Evolutionary conservation across 2,329 filamentous ascomycete genomes (phyloP).

Genomic region (Colletotrichum sp.): DNA sequence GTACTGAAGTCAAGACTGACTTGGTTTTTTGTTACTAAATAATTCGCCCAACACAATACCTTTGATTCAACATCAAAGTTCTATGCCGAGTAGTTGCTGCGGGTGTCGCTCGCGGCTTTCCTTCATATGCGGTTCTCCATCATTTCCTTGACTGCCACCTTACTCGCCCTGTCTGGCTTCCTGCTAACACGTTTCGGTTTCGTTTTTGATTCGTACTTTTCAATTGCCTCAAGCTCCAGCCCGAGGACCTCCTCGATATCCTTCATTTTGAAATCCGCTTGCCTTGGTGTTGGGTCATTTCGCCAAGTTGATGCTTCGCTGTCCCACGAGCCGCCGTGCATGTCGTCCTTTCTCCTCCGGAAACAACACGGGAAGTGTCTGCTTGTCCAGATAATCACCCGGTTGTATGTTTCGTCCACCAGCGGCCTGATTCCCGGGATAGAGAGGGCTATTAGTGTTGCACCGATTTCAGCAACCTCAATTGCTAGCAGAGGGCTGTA

Average conservation of each 20-base stretch:
- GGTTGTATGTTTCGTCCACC: neutral
- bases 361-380: neutral
- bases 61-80: neutral
- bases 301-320: slow-evolving; percentile 3
- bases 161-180: neutral
- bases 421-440: slow-evolving; percentile 54
- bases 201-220: neutral
- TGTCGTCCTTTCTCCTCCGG: neutral
- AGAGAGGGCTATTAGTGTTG: slow-evolving; percentile 54
- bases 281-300: neutral
- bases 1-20: neutral
- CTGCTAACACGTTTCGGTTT: neutral
- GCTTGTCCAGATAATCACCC: neutral
- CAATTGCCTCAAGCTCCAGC: neutral
- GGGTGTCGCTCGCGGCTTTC: neutral
- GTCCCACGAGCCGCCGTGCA: neutral
- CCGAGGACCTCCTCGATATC: neutral
- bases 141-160: neutral
- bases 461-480: slow-evolving; percentile 54
- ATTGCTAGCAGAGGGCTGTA: slow-evolving; percentile 55
- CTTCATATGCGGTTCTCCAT: neutral
- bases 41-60: neutral
- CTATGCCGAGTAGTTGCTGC: neutral
- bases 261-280: neutral
- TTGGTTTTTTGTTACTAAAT: neutral